phyloP scores from a whole-genome alignment of 2,329 filamentous ascomycete species.

The Pestalotiopsis sp. region DNA sequence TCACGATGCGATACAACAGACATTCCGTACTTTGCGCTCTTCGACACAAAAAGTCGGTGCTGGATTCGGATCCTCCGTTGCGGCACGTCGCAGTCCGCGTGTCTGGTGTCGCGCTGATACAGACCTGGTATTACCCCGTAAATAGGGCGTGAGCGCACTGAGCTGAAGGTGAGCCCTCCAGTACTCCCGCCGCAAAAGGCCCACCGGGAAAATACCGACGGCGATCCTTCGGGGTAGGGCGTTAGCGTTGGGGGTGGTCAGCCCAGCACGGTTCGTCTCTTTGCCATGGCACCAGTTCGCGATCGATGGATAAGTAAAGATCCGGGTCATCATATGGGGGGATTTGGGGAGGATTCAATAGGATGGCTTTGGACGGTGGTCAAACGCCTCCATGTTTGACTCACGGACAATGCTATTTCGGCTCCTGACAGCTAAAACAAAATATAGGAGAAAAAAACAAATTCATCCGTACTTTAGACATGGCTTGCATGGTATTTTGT shows the following conservation, averaged over 20 bases:
- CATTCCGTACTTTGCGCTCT: too few species aligned
- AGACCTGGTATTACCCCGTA: neutral
- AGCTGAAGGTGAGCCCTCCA: neutral
- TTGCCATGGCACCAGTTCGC: neutral
- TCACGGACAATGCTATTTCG: neutral
- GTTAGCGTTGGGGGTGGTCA: neutral
- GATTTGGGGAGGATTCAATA: neutral
- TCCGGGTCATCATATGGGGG: neutral
- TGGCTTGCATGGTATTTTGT: neutral
- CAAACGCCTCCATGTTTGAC: neutral
- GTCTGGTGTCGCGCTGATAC: neutral
- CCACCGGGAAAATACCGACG: neutral
- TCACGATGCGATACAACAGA: too few species aligned
- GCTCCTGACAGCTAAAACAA: neutral
- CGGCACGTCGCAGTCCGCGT: neutral
- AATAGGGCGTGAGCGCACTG: neutral
- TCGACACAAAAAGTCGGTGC: too few species aligned
- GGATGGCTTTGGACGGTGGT: neutral
- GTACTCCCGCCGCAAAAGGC: neutral
- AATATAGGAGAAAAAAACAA: neutral
- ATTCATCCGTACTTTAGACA: neutral
- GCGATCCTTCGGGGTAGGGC: neutral
- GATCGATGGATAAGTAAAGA: neutral
- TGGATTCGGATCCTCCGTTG: neutral
- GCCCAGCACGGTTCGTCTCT: neutral